phyloP scores from a whole-genome alignment of 805 yeast species.

The Wickerhamomyces queroliae region DNA sequence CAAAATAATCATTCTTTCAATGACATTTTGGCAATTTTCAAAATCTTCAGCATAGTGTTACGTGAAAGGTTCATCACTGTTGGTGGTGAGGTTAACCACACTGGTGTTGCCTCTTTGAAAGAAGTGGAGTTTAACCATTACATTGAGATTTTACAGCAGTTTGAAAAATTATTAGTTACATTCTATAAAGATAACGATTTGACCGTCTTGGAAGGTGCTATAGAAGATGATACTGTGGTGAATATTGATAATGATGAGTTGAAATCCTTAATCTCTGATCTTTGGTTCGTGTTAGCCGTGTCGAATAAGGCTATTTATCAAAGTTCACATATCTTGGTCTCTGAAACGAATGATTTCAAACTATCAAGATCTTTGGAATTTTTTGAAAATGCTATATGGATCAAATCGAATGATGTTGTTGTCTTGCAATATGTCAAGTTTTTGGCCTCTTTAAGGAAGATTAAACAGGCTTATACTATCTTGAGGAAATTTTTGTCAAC shows the following conservation, averaged over 20 bases:
- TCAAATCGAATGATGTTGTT: constrained; percentile 3
- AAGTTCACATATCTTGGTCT: constrained; percentile 5
- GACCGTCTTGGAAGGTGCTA: constrained; percentile 2
- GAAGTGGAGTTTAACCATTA: constrained; percentile 10
- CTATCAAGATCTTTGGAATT: constrained; percentile 2
- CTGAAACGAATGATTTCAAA: background rate
- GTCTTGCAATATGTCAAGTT: constrained; percentile 42
- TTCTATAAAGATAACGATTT: constrained; percentile 9
- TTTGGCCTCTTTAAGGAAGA: constrained; percentile 37
- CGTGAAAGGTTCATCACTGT: constrained; percentile 2
- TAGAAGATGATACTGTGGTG: background rate
- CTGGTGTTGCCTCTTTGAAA: background rate
- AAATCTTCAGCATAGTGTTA: constrained; percentile 8
- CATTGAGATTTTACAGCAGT: constrained; percentile 1
- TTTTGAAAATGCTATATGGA: constrained; percentile 13
- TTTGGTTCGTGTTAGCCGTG: constrained; percentile 14
- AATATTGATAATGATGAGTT: background rate
- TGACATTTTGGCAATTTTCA: constrained; percentile 30
- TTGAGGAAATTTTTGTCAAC: constrained; percentile 43
- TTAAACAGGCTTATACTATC: constrained; percentile 37
- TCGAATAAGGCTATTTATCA: constrained; percentile 8
- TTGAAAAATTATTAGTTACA: constrained; percentile 7
- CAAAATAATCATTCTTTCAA: constrained; percentile 27
- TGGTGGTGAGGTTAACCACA: no score
- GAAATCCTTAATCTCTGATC: background rate